Base-by-base conservation (phyloP, 1,284 basidiomycete genomes). In the Lentinula novae-zelandiae region DNA sequence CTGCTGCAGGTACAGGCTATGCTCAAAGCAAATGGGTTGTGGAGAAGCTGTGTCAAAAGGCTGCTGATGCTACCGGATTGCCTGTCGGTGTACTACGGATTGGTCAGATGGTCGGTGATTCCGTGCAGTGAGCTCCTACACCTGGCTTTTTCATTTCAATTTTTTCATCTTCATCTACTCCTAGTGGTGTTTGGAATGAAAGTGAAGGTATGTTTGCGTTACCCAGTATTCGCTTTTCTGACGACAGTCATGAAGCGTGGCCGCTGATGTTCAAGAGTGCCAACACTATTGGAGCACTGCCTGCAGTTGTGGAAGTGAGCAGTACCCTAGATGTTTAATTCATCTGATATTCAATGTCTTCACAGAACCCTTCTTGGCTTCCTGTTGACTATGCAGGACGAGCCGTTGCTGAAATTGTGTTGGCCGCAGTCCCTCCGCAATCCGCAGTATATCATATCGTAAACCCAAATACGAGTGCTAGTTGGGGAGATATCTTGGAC, bases 11-110 rank as follows among this genome's bases (percentile, higher is more conserved):
- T 3, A 81, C 84, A 58, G 85, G 85, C 27, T 87, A 87, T 65
- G 85, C 82, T 5, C 69, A 79, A 56, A 76, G 72, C 57, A 88
- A 88, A 67, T 87, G 85, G 84, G 81, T 86, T 0, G 80, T 79
- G 0, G 86, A 88, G 73, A 82, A 81, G 65, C 60, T 87, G 0
- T 81, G 81, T 65, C 74, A 81, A 64, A 68, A 71, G 44, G 78
- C 74, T 36, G 72, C 67, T 33, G 68, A 65, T 40, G 66, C 63
- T 48, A 75, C 66, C 34, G 68, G 65, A 5, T 68, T 80, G 13
- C 61, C 68, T 27, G 75, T 75, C 5, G 77, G 75, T 7, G 74
- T 83, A 1, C 64, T 84, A 31, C 69, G 83, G 0, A 76, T 83
- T 15, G 80, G 81, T 1, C 81, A 82, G 64, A 75, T 86, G 66